A percentile compares a stretch with the other conserved stretches of the same genome.
Conservation (phyloP, 345 rosid species). For the Aquilaria malaccensis region DNA sequence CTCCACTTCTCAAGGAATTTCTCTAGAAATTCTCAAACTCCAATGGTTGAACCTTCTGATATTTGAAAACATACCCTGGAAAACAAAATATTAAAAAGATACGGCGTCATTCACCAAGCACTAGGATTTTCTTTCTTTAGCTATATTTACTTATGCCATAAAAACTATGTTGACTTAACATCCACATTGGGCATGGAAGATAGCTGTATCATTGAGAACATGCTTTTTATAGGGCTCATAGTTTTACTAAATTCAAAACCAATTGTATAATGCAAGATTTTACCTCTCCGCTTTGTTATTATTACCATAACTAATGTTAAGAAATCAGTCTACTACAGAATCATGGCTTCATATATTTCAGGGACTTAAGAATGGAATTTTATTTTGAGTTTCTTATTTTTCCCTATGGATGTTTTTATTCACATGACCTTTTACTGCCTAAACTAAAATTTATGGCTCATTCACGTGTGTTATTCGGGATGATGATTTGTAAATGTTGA, state of each 20-base stretch:
- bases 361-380: too few relatives aligned
- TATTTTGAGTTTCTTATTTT: too few relatives aligned
- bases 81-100: slow-evolving; percentile 8
- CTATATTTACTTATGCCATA: too few relatives aligned
- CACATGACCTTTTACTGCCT: too few relatives aligned
- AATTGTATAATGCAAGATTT: too few relatives aligned
- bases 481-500: neutral
- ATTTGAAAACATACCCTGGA: slow-evolving; percentile 72
- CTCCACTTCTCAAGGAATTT: slow-evolving; percentile 70
- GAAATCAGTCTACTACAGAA: too few relatives aligned
- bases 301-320: too few relatives aligned
- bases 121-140: too few relatives aligned
- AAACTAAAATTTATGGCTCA: too few relatives aligned
- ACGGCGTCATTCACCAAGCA: slow-evolving; percentile 1
- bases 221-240: neutral
- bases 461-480: neutral
- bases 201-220: slow-evolving; percentile 33
- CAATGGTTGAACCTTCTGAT: slow-evolving; percentile 44
- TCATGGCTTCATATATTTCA: too few relatives aligned
- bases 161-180: neutral
- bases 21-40: slow-evolving; percentile 56
- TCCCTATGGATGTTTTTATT: too few relatives aligned
- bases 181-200: slow-evolving; percentile 6
- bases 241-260: neutral
- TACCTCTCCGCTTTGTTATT: too few relatives aligned